Evolutionary conservation across 495 filamentous ascomycete genomes (phyloP).

Genomic region (Penicillium desertorum): DNA sequence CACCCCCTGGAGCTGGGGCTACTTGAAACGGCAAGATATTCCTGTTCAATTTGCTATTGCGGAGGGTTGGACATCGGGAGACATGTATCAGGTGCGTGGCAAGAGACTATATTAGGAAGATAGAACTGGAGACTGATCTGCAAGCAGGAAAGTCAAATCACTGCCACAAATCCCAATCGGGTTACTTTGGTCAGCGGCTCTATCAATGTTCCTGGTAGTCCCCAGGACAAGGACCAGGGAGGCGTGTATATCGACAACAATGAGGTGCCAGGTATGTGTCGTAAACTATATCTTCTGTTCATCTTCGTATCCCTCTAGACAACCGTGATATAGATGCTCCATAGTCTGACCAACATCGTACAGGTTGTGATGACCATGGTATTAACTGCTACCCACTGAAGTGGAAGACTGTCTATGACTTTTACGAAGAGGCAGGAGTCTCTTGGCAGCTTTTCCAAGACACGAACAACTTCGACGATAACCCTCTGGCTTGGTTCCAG

Average conservation of each 20-base stretch:
- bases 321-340: not conserved
- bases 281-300: not conserved
- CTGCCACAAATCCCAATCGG: slow-evolving; percentile 55
- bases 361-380: slow-evolving; percentile 44
- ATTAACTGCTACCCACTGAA: slow-evolving; percentile 56
- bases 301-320: not conserved
- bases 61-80: slow-evolving; percentile 53
- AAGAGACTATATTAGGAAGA: not conserved
- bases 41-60: slow-evolving; percentile 56
- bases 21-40: slow-evolving; percentile 49
- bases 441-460: slow-evolving; percentile 57
- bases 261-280: slow-evolving; percentile 45
- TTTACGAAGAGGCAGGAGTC: slow-evolving; percentile 53
- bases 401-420: slow-evolving; percentile 55
- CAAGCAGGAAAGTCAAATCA: slow-evolving; percentile 49
- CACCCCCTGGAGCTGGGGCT: slow-evolving; percentile 55
- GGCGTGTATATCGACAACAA: slow-evolving; percentile 58
- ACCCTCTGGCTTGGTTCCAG: slow-evolving; percentile 54
- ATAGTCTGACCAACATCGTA: not conserved
- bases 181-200: slow-evolving; percentile 55
- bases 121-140: slow-evolving; percentile 3
- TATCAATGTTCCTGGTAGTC: slow-evolving; percentile 52
- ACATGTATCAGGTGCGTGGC: slow-evolving; percentile 53
- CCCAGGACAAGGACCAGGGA: slow-evolving; percentile 44
- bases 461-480: slow-evolving; percentile 56